These are phyloP conservation scores for Sporothrix protearum DNA, from an alignment of 2,329 filamentous ascomycete species.

Conservation along the genomic window DNA sequence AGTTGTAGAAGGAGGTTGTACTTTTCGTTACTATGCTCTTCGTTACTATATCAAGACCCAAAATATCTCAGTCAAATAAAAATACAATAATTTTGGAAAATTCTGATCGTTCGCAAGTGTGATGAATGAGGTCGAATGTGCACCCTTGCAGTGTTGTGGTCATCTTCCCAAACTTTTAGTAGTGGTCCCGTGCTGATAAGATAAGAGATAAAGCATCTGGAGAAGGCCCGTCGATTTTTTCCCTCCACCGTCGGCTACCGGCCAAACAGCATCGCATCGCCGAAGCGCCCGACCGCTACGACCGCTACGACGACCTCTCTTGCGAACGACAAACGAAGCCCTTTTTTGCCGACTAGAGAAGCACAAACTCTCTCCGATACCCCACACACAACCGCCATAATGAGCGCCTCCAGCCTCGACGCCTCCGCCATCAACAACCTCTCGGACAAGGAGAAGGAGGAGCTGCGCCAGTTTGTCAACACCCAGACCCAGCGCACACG, in stretches of 20 bases:
- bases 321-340: neutral
- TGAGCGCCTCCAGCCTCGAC: constrained; percentile 36
- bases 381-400: neutral
- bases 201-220: constrained; percentile 23
- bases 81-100: neutral
- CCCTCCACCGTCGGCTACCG: neutral
- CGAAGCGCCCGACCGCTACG: neutral
- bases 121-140: neutral
- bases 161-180: neutral
- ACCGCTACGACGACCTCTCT: neutral
- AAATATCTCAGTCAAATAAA: too few relatives aligned
- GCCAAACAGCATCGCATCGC: constrained; percentile 9
- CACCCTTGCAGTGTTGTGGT: neutral
- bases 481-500: constrained; percentile 83
- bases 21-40: too few relatives aligned
- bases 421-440: constrained; percentile 69
- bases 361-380: neutral
- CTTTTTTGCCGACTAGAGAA: too few relatives aligned
- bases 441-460: constrained; percentile 75
- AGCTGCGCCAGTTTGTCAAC: constrained; percentile 80
- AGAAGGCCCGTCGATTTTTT: constrained; percentile 23
- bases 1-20: constrained; percentile 9
- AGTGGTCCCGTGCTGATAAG: constrained; percentile 27
- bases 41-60: neutral
- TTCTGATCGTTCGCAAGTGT: neutral